These are phyloP conservation scores for Buxus sempervirens DNA, from an alignment of 164 flowering plant genomes.

Conservation along the genomic window DNA sequence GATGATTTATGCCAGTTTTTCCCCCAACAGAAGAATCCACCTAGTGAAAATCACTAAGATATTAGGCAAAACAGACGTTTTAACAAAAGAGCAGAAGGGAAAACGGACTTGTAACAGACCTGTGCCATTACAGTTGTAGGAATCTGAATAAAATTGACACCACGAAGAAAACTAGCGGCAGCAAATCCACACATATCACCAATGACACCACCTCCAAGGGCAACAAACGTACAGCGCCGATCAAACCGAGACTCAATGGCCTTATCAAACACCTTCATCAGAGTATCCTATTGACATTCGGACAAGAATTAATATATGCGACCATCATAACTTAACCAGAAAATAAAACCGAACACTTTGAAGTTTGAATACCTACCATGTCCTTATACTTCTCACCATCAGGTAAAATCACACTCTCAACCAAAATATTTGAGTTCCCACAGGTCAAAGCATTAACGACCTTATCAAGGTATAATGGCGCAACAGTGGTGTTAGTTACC, in stretches of 20 bases:
- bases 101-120: slow-evolving; percentile 33
- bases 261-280: slow-evolving; percentile 95
- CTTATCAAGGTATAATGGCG: slow-evolving; percentile 80
- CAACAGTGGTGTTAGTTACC: slow-evolving; percentile 84
- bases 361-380: slow-evolving; percentile 52
- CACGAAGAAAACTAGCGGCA: slow-evolving; percentile 92
- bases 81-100: not conserved
- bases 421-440: slow-evolving; percentile 76
- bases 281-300: slow-evolving; percentile 54
- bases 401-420: slow-evolving; percentile 83
- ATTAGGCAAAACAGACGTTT: slow-evolving; percentile 1
- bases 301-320: not conserved
- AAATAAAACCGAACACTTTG: slow-evolving; percentile 1
- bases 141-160: slow-evolving; percentile 96
- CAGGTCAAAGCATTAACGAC: slow-evolving; percentile 67
- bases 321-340: not conserved
- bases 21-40: slow-evolving; percentile 99
- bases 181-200: slow-evolving; percentile 99
- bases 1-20: slow-evolving; percentile 95
- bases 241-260: slow-evolving; percentile 92
- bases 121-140: slow-evolving; percentile 99
- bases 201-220: slow-evolving; percentile 99
- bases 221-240: slow-evolving; percentile 86
- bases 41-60: slow-evolving; percentile 26
- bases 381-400: slow-evolving; percentile 96